phyloP scores from a whole-genome alignment of 495 filamentous ascomycete species.

The Neurospora sp. region DNA sequence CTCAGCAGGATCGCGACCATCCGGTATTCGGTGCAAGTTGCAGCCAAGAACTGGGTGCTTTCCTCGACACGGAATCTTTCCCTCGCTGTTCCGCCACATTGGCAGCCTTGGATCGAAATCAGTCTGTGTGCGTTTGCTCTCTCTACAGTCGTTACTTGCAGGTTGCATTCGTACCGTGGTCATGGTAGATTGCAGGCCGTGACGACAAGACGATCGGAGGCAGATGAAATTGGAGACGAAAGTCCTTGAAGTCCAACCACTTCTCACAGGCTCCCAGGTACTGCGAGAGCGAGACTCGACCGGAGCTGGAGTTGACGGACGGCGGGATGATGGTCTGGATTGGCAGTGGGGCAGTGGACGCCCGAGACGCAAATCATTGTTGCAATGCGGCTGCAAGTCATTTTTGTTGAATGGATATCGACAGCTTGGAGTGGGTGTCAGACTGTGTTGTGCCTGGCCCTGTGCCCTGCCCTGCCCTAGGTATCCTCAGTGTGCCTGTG shows the following conservation, averaged over 20 bases:
- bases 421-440: neutral
- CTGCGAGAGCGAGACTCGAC: neutral
- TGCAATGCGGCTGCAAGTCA: neutral
- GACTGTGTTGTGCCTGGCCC: neutral
- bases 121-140: neutral
- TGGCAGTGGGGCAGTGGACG: neutral
- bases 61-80: neutral
- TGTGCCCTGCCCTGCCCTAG: neutral
- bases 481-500: neutral
- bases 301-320: neutral
- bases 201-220: neutral
- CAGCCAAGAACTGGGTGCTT: neutral
- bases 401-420: neutral
- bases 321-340: neutral
- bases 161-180: neutral
- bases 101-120: neutral
- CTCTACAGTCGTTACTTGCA: neutral
- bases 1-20: neutral
- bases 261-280: neutral
- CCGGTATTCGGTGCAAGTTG: neutral
- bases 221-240: neutral
- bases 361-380: neutral
- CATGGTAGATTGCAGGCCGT: neutral
- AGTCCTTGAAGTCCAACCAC: neutral
- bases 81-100: neutral